Conservation (phyloP, 108 stramenopile genomes). For the Pelagomonas calceolata region DNA sequence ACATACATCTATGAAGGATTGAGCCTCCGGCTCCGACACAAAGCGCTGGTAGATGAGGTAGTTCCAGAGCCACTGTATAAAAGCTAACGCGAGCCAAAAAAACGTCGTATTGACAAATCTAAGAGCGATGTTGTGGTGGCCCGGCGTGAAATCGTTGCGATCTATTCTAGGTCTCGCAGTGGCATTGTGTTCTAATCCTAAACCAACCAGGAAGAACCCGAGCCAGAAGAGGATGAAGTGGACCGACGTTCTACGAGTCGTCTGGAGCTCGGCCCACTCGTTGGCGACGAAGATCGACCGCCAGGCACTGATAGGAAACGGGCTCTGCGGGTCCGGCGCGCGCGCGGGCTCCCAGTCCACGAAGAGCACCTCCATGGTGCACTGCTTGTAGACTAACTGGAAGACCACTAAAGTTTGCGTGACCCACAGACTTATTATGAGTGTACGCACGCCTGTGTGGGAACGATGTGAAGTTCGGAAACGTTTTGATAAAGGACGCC, state of each 20-base stretch:
- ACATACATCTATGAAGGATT: slow-evolving; percentile 56
- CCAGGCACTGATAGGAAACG: slow-evolving; percentile 34
- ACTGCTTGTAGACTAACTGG: slow-evolving; percentile 39
- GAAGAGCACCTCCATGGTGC: slow-evolving; percentile 48
- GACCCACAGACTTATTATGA: slow-evolving; percentile 39
- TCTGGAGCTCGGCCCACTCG: slow-evolving; percentile 55
- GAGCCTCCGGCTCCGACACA: slow-evolving; percentile 44
- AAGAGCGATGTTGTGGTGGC: slow-evolving; percentile 48
- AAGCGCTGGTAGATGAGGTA: slow-evolving; percentile 54
- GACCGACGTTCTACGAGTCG: slow-evolving; percentile 36
- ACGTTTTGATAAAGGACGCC: too few relatives aligned
- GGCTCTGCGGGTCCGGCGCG: too few relatives aligned
- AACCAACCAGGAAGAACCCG: slow-evolving; percentile 44
- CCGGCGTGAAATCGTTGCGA: slow-evolving; percentile 33
- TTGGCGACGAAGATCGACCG: slow-evolving; percentile 54
- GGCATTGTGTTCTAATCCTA: slow-evolving; percentile 50
- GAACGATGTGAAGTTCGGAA: too few relatives aligned
- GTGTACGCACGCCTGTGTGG: slow-evolving; percentile 36
- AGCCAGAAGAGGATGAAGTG: slow-evolving; percentile 45
- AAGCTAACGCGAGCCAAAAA: slow-evolving; percentile 41
- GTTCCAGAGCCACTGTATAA: slow-evolving; percentile 48
- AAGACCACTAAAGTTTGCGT: slow-evolving; percentile 44
- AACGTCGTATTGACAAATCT: slow-evolving; percentile 54
- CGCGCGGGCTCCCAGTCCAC: slow-evolving; percentile 56
- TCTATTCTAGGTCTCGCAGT: slow-evolving; percentile 49